These are phyloP conservation scores for Zancudomyces culisetae DNA, from an alignment of 371 early-diverging fungal genomes.

Conservation along the genomic window DNA sequence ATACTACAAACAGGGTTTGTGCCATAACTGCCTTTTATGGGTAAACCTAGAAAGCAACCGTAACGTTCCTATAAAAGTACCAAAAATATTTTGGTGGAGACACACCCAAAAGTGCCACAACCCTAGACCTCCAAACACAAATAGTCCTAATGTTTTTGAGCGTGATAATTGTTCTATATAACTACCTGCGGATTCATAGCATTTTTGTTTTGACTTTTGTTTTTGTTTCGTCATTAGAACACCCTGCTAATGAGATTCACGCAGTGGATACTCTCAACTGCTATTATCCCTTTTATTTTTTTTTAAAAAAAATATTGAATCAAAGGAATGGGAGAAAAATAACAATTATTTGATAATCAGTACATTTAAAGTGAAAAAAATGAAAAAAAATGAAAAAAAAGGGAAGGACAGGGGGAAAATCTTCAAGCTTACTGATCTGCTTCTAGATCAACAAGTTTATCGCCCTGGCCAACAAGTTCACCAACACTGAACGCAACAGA, in stretches of 20 bases:
- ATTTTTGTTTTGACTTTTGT: not conserved
- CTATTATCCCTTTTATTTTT: no score
- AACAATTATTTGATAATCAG: no score
- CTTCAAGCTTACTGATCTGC: no score
- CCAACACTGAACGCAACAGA: constrained; percentile 63
- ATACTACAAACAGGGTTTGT: constrained; percentile 17
- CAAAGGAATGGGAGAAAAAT: no score
- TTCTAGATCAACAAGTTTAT: no score
- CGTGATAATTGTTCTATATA: not conserved
- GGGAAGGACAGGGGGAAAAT: no score
- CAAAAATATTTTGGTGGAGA: constrained; percentile 30
- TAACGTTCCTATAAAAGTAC: constrained; percentile 19
- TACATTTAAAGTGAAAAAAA: no score
- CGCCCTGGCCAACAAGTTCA: constrained; percentile 75
- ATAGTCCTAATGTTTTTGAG: no score
- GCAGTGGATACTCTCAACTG: no score
- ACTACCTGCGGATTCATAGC: not conserved
- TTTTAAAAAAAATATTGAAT: no score
- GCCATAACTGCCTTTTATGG: constrained; percentile 21
- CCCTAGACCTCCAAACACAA: not conserved
- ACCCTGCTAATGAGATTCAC: not conserved
- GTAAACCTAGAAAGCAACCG: constrained; percentile 19
- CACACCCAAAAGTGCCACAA: constrained; percentile 24
- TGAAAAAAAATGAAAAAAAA: no score
- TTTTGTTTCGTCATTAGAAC: not conserved